These are phyloP conservation scores for Fusarium pilosicola DNA, from an alignment of 2,329 filamentous ascomycete genomes.

Conservation along the genomic window DNA sequence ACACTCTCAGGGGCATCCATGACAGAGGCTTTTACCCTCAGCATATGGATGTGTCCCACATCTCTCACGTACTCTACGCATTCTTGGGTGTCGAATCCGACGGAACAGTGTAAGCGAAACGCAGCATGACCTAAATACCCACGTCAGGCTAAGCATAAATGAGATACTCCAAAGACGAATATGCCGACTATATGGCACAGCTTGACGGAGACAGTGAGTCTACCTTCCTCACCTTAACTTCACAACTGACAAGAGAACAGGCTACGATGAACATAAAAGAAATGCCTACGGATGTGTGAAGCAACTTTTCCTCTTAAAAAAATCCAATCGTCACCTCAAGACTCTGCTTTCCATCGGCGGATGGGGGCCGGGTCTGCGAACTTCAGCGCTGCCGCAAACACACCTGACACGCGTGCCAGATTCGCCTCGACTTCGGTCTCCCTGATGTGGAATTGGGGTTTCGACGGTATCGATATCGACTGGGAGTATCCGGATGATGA, in stretches of 20 bases:
- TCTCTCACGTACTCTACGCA: conserved; percentile 83
- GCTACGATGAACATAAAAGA: conserved; percentile 4
- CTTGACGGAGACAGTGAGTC: conserved; percentile 65
- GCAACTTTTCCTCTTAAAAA: conserved; percentile 30
- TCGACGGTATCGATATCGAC: conserved; percentile 32
- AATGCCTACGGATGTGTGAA: conserved; percentile 35
- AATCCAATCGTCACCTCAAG: conserved; percentile 30
- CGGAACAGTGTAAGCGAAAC: conserved; percentile 72
- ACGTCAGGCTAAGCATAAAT: background rate
- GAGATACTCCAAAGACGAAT: conserved; percentile 73
- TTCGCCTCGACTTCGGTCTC: conserved; percentile 27
- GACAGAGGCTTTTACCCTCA: conserved; percentile 44
- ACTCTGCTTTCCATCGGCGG: conserved; percentile 29
- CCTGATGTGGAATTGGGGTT: conserved; percentile 34
- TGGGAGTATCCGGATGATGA: conserved; percentile 29
- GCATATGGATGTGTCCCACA: conserved; percentile 51
- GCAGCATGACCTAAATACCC: no score
- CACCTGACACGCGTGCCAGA: conserved; percentile 10
- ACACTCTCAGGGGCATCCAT: conserved; percentile 20
- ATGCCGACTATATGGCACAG: conserved; percentile 78
- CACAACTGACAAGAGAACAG: conserved; percentile 1
- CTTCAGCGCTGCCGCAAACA: conserved; percentile 27
- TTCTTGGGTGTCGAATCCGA: conserved; percentile 80
- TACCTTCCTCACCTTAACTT: background rate
- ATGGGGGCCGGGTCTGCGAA: conserved; percentile 25